Base-by-base conservation (phyloP, 805 yeast species). In the Candida qinlingensis region DNA sequence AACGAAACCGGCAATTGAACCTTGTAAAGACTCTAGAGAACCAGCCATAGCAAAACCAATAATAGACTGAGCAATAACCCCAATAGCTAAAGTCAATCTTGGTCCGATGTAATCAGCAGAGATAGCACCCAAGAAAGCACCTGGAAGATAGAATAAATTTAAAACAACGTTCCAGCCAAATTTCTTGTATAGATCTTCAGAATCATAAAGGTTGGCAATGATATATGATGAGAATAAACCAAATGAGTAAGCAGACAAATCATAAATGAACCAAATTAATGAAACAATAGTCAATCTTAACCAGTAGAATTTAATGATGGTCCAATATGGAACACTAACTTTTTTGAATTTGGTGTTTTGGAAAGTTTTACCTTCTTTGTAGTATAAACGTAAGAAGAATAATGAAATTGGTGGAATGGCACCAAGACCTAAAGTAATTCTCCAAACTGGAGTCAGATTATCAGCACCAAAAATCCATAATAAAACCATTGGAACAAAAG, bases 151-250 rank as follows among this genome's bases (percentile, higher is more conserved):
- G 68, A 92, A 91, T 59, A 86, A 71, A 68, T 89, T 88, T 60
- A 91, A 77, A 6, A 92, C 92, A 51, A 87, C 85, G 66, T 85
- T 87, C 97, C 97, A 92, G 45, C 96, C 97, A 68, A 89, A 87
- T 27, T 87, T 76, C 65, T 81, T 76, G 69, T 83, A 83, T 50
- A 88, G 68, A 56, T 84, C 77, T 46, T 74, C 80, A 9, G 81
- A 77, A 37, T 76, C 73, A 51, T 87, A 76, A 47, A 85, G 71
- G 38, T 70, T 63, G 38, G 71, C 70, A 54, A 90, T 70, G 57
- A 92, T 88, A 51, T 78, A 76, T 10, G 91, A 71, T 6, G 96
- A 86, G 69, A 85, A 90, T 59, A 87, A 79, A 59, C 96, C 91
- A 65, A 88, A 90, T 0, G 96, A 88, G 67, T 89, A 92, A 10